Evolutionary conservation across 176 grass and related monocot species (phyloP).

Genomic region (Paspalum notatum): DNA sequence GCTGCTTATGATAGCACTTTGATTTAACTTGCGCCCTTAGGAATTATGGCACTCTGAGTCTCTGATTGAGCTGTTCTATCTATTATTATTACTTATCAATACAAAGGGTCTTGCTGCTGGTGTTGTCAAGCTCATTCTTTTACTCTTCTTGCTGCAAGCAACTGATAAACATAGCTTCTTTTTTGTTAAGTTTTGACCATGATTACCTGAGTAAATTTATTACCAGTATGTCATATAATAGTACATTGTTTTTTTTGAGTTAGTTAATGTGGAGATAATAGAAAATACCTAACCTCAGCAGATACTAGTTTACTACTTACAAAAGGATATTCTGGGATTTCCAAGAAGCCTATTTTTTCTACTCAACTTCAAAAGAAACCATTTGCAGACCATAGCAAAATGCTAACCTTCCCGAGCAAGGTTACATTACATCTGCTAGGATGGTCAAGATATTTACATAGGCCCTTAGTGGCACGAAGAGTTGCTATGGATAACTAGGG

Average conservation of each 20-base stretch:
- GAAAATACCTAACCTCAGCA: constrained; percentile 3
- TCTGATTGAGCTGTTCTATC: neutral
- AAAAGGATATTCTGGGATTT: constrained; percentile 1
- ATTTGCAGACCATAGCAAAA: constrained; percentile 22
- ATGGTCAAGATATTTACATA: constrained; percentile 10
- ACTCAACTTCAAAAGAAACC: constrained; percentile 1
- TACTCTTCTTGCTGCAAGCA: neutral
- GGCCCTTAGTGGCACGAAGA: constrained; percentile 5
- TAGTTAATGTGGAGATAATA: constrained; percentile 1
- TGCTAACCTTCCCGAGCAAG: neutral
- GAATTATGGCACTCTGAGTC: neutral
- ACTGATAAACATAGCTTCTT: neutral
- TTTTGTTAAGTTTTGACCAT: neutral
- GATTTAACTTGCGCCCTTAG: neutral
- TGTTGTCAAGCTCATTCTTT: neutral
- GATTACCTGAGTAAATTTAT: neutral
- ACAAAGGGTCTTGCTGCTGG: neutral
- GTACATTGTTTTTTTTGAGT: neutral
- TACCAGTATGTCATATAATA: neutral
- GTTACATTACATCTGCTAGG: neutral
- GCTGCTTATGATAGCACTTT: constrained; percentile 16
- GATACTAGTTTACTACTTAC: neutral
- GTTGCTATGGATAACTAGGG: neutral
- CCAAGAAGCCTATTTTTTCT: neutral
- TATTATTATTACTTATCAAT: neutral